Conservation (phyloP, 257 asterid species). For the Rauvolfia tetraphylla region DNA sequence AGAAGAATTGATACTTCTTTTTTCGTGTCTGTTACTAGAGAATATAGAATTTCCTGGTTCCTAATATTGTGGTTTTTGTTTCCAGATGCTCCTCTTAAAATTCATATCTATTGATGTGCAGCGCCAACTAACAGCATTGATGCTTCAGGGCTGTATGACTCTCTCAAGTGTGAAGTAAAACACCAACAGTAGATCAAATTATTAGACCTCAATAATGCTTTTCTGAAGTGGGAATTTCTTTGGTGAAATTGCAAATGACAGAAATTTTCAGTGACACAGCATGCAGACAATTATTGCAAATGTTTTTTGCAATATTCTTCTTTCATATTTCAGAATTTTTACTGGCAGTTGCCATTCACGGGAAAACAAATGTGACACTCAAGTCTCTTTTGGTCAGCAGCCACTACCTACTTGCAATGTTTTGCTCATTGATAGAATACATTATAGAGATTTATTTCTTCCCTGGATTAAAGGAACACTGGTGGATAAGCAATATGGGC, state of each 20-base stretch:
- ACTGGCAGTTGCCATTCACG: slow-evolving; percentile 60
- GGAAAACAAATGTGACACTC: slow-evolving; percentile 52
- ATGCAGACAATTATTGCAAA: slow-evolving; percentile 59
- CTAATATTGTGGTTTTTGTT: neutral
- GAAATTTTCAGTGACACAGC: slow-evolving; percentile 56
- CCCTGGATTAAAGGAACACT: slow-evolving; percentile 61
- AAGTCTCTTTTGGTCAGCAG: slow-evolving; percentile 81
- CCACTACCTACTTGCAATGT: slow-evolving; percentile 65
- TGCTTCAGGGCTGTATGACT: slow-evolving; percentile 26
- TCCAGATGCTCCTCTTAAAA: neutral
- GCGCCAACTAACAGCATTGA: slow-evolving; percentile 29
- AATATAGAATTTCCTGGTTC: neutral
- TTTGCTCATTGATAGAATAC: slow-evolving; percentile 63
- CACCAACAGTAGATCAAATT: neutral
- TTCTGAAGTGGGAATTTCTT: slow-evolving; percentile 26
- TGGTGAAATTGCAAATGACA: slow-evolving; percentile 44
- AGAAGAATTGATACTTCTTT: neutral
- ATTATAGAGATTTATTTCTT: slow-evolving; percentile 55
- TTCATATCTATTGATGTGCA: neutral
- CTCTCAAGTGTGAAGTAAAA: slow-evolving; percentile 51
- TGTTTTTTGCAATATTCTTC: slow-evolving; percentile 61
- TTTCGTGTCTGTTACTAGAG: neutral
- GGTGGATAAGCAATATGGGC: slow-evolving; percentile 69
- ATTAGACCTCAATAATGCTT: slow-evolving; percentile 7
- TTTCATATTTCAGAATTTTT: slow-evolving; percentile 72